A percentile compares a stretch with the other conserved stretches of the same genome.
Evolutionary conservation across 176 grass and related monocot species (phyloP).

Genomic region (Bonia amplexicaulis): DNA sequence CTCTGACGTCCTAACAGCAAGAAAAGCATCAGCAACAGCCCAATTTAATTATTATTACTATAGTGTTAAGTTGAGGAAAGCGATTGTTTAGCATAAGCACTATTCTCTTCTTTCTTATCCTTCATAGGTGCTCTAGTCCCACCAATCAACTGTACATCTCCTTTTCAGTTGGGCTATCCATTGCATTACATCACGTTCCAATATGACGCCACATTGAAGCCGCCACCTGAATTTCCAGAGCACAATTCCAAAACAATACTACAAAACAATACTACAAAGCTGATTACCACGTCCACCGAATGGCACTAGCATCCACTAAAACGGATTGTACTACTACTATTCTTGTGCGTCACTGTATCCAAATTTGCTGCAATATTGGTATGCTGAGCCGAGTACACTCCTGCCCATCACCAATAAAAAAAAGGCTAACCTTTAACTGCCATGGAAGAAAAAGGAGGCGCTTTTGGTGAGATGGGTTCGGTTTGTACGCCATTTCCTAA

Average conservation of each 20-base stretch:
- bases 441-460: not conserved
- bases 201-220: slow-evolving; percentile 30
- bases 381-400: not conserved
- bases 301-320: slow-evolving; percentile 17
- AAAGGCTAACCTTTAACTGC: slow-evolving; percentile 13
- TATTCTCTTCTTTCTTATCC: not conserved
- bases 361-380: slow-evolving; percentile 9
- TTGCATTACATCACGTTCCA: slow-evolving; percentile 14
- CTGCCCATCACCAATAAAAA: slow-evolving; percentile 22
- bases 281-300: slow-evolving; percentile 1
- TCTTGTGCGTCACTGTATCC: not conserved
- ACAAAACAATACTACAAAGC: not conserved
- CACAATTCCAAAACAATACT: slow-evolving; percentile 11
- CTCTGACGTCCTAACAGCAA: not conserved
- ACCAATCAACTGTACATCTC: slow-evolving; percentile 28
- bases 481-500: not conserved
- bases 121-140: slow-evolving; percentile 2
- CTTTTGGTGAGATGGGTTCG: slow-evolving; percentile 27
- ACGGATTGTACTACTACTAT: no score
- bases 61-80: slow-evolving; percentile 24
- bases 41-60: not conserved
- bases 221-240: slow-evolving; percentile 33
- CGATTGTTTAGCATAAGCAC: slow-evolving; percentile 15
- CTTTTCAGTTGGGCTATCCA: slow-evolving; percentile 27
- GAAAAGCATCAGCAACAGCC: not conserved